These are phyloP conservation scores for Dothideomycetes sp. DNA, from an alignment of 2,329 filamentous ascomycete species.

Conservation along the genomic window DNA sequence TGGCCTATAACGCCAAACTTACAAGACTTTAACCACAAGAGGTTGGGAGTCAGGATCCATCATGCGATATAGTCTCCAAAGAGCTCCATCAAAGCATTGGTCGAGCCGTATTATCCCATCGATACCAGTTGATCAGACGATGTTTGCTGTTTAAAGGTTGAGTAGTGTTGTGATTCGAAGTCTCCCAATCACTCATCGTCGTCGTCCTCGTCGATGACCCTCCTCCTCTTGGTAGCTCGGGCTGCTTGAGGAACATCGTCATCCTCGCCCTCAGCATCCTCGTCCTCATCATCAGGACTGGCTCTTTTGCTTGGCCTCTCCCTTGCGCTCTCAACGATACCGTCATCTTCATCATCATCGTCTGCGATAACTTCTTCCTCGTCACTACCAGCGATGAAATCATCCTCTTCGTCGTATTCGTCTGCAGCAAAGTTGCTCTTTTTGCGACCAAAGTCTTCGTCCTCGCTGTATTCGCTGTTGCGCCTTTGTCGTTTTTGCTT, in stretches of 20 bases:
- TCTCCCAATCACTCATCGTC: slow-evolving; percentile 26
- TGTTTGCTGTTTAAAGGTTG: too few relatives aligned
- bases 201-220: slow-evolving; percentile 40
- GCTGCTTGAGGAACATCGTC: slow-evolving; percentile 21
- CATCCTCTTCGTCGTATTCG: slow-evolving; percentile 71
- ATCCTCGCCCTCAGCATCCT: slow-evolving; percentile 28
- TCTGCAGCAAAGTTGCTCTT: slow-evolving; percentile 55
- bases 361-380: slow-evolving; percentile 47
- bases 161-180: neutral
- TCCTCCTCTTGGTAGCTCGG: slow-evolving; percentile 35
- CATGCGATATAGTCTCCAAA: too few relatives aligned
- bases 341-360: slow-evolving; percentile 45
- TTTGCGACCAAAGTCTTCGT: slow-evolving; percentile 66
- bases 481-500: slow-evolving; percentile 29
- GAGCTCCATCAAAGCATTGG: too few relatives aligned
- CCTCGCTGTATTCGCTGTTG: slow-evolving; percentile 52
- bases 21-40: too few relatives aligned
- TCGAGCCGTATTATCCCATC: too few relatives aligned
- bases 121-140: too few relatives aligned
- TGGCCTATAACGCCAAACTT: too few relatives aligned
- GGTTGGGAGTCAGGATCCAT: too few relatives aligned
- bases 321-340: slow-evolving; percentile 29
- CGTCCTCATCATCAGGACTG: slow-evolving; percentile 26
- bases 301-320: slow-evolving; percentile 20
- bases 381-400: slow-evolving; percentile 67